Conservation (phyloP, 106 monocot genomes). For the Triglochin maritima region DNA sequence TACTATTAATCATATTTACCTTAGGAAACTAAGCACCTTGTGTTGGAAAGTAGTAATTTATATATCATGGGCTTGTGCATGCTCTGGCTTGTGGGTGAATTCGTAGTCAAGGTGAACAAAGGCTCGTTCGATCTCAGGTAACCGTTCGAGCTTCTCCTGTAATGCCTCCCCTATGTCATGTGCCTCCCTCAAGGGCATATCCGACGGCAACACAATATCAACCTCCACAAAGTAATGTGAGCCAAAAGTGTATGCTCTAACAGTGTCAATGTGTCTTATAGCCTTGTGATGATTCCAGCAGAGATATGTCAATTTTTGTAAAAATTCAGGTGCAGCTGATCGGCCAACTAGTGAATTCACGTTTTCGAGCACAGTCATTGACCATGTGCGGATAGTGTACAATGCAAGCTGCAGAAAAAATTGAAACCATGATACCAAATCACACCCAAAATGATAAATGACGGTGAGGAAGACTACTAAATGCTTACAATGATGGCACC, state of each 20-base stretch:
- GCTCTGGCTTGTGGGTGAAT: slow-evolving; percentile 74
- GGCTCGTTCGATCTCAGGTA: slow-evolving; percentile 76
- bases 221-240: slow-evolving; percentile 97
- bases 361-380: slow-evolving; percentile 64
- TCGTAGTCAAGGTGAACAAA: slow-evolving; percentile 90
- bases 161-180: slow-evolving; percentile 94
- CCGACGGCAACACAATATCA: slow-evolving; percentile 82
- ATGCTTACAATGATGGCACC: slow-evolving; percentile 91
- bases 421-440: not conserved
- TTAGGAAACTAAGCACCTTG: too few relatives aligned
- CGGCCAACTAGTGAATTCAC: slow-evolving; percentile 62
- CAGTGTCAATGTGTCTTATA: slow-evolving; percentile 83
- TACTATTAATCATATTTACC: too few relatives aligned
- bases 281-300: slow-evolving; percentile 94
- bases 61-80: slow-evolving; percentile 40
- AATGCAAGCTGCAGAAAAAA: slow-evolving; percentile 40
- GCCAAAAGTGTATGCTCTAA: slow-evolving; percentile 90
- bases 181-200: slow-evolving; percentile 85
- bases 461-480: not conserved
- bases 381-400: slow-evolving; percentile 73
- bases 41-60: slow-evolving; percentile 5
- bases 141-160: slow-evolving; percentile 83
- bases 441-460: too few relatives aligned
- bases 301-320: slow-evolving; percentile 72
- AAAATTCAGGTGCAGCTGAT: slow-evolving; percentile 57